Conservation (phyloP, 305 asterid species). For the Fraxinus dipetala region DNA sequence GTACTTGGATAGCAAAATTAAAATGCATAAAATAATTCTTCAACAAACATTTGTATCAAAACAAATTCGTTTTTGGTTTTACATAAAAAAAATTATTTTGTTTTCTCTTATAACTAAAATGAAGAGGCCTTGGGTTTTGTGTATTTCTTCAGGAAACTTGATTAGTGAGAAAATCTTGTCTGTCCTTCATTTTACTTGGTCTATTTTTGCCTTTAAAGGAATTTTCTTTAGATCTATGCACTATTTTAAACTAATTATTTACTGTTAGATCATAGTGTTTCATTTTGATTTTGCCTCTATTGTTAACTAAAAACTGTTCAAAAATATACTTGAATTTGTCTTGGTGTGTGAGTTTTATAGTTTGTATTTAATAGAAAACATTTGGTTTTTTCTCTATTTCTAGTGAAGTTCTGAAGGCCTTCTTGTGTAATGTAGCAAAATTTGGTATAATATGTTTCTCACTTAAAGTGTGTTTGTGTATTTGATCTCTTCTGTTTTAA, state of each 20-base stretch:
- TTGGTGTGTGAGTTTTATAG: background rate
- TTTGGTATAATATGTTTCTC: background rate
- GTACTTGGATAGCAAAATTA: background rate
- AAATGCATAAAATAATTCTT: background rate
- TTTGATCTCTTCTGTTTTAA: slow-evolving; percentile 9
- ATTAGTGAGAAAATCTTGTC: background rate
- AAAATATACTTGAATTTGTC: background rate
- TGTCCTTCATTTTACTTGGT: background rate
- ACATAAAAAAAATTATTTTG: background rate
- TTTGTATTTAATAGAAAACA: background rate
- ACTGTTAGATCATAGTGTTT: background rate
- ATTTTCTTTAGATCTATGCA: background rate
- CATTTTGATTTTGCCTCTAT: background rate
- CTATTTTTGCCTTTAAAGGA: background rate
- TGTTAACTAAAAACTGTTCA: background rate
- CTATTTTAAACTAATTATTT: background rate
- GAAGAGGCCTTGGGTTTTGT: background rate
- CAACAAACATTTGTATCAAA: too few relatives aligned
- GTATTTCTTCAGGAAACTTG: background rate
- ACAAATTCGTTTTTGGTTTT: background rate
- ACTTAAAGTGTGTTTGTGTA: background rate
- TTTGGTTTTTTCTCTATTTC: background rate
- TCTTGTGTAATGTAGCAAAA: background rate
- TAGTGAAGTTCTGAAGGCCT: background rate
- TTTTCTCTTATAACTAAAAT: background rate